Conservation (phyloP, 2,329 filamentous ascomycete genomes). For the Cryphonectria carpinicola region DNA sequence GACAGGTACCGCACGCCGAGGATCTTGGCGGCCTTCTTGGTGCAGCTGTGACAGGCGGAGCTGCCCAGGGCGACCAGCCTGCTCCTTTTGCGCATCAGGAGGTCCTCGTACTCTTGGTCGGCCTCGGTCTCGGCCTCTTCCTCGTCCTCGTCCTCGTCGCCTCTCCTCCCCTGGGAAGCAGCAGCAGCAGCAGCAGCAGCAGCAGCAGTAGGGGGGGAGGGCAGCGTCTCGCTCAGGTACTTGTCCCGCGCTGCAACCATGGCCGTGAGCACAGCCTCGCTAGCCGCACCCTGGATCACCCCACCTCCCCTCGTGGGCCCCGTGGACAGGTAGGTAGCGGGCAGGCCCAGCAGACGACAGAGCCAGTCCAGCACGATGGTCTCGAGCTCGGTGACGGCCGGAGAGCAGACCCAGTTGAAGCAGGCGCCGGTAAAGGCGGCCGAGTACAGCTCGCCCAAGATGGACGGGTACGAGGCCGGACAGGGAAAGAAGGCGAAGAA, state of each 20-base stretch:
- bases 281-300: slow-evolving; percentile 92
- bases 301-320: slow-evolving; percentile 76
- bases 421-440: slow-evolving; percentile 86
- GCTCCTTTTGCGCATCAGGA: slow-evolving; percentile 66
- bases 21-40: slow-evolving; percentile 85
- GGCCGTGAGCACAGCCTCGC: slow-evolving; percentile 82
- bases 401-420: slow-evolving; percentile 97
- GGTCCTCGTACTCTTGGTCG: slow-evolving; percentile 68
- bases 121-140: too few relatives aligned
- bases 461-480: slow-evolving; percentile 77
- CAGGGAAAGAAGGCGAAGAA: slow-evolving; percentile 97
- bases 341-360: slow-evolving; percentile 73
- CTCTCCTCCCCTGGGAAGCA: slow-evolving; percentile 38
- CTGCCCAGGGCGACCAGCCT: slow-evolving; percentile 81
- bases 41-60: slow-evolving; percentile 79
- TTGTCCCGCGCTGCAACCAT: slow-evolving; percentile 87
- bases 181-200: slow-evolving; percentile 39
- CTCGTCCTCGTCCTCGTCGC: slow-evolving; percentile 42
- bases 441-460: slow-evolving; percentile 91
- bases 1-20: slow-evolving; percentile 80
- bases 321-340: slow-evolving; percentile 72
- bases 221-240: slow-evolving; percentile 66
- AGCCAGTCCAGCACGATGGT: slow-evolving; percentile 94
- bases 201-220: slow-evolving; percentile 41
- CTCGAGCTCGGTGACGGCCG: slow-evolving; percentile 90